phyloP scores from a whole-genome alignment of 768 basidiomycete genomes.

The Clitopilus hobsonii region DNA sequence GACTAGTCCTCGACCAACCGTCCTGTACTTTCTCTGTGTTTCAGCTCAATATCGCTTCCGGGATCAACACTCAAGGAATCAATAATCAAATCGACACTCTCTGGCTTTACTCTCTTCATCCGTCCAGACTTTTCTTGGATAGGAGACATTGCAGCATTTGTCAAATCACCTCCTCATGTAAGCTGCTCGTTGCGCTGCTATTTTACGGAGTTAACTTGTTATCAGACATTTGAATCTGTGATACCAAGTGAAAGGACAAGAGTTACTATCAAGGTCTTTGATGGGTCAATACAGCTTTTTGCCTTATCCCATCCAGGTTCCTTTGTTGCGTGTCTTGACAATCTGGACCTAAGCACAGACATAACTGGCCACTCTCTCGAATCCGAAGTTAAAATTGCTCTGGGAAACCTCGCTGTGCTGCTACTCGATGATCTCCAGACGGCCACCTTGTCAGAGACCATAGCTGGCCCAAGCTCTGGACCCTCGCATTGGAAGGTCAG shows the following conservation, averaged over 20 bases:
- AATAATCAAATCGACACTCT: conserved; percentile 56
- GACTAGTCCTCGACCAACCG: conserved; percentile 39
- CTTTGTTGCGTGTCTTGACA: conserved; percentile 61
- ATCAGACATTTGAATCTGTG: conserved; percentile 84
- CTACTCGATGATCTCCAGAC: conserved; percentile 26
- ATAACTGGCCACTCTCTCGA: conserved; percentile 64
- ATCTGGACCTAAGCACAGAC: conserved; percentile 67
- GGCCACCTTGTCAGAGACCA: conserved; percentile 12
- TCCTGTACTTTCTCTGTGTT: conserved; percentile 57
- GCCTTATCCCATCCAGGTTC: conserved; percentile 60
- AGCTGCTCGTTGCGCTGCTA: conserved; percentile 20
- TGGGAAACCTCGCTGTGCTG: conserved; percentile 46
- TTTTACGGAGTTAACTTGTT: neutral
- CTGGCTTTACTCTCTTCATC: conserved; percentile 58
- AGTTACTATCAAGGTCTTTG: conserved; percentile 57
- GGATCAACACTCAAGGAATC: conserved; percentile 76
- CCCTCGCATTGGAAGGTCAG: conserved; percentile 65
- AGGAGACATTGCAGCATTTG: conserved; percentile 55
- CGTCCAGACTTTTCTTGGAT: conserved; percentile 62
- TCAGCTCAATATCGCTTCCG: conserved; percentile 58
- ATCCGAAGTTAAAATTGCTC: conserved; percentile 42
- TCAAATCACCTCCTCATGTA: conserved; percentile 86
- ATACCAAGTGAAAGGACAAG: conserved; percentile 84
- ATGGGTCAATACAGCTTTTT: conserved; percentile 61
- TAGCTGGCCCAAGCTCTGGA: conserved; percentile 25